Base-by-base conservation (phyloP, 2,329 filamentous ascomycete species). In the Annulohypoxylon truncatum region DNA sequence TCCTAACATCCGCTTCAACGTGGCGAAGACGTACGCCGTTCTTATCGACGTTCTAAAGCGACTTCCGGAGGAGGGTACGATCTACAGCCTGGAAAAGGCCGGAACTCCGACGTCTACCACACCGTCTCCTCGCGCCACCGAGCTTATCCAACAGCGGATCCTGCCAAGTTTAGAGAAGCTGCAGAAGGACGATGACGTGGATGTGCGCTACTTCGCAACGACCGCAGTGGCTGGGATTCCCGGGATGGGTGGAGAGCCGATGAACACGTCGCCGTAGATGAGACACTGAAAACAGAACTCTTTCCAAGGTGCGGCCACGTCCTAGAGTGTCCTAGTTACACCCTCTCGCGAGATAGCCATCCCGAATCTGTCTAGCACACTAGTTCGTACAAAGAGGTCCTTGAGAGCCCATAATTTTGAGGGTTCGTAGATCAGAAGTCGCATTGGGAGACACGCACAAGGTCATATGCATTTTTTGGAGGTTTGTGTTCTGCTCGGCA, bases 1-100 rank as follows among this genome's bases (percentile, higher is more conserved):
- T 69, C 96, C 96, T 72, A 99, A 99, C 82, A 99, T 99, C 78
- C 93, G 96, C 54, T 99, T 99, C 87, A 99, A 99, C 80, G 96
- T 99, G 50, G 96, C 96, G 73, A 99, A 99, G 84, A 98, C 96
- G 48, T 99, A 98, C 77, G 89, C 90, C 20, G 90, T 96, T 54
- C 84, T 99, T 64, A 94, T 98, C 75, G 90, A 92, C 73, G 94
- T 94, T n/a, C 86, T 99, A 76, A 94, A 95, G 81, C 92, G 93
- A 73, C 86, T 99, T 60, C 95, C 96, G 2, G 92, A 94, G 58
- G 87, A 96, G 76, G 94, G 94, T 67, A 98, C 95, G 12, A 85
- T 98, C 68, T 89, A 91, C 77, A 89, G 93, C 55, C 81, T 96
- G 64, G 93, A 97, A 80, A 96, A 97, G 84, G 87, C 91, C 26